Conservation (phyloP, 352 stramenopile species). For the Globisporangium orthogonon region DNA sequence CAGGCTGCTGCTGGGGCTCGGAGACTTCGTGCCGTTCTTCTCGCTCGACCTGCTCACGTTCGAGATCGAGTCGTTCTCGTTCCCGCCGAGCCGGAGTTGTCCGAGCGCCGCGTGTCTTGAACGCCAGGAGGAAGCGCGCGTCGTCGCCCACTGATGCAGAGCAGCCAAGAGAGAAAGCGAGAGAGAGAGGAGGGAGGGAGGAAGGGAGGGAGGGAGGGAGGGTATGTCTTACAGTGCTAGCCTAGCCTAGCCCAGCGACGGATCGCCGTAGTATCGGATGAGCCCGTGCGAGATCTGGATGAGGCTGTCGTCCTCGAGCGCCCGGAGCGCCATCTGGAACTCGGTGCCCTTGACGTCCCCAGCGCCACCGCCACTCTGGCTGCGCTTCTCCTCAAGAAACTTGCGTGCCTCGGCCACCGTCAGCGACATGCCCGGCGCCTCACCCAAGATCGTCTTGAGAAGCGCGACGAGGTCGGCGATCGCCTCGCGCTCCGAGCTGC, state of each 20-base stretch:
- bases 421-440: constrained; percentile 62
- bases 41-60: constrained; percentile 26
- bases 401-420: constrained; percentile 82
- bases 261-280: constrained; percentile 65
- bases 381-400: constrained; percentile 82
- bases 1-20: constrained; percentile 28
- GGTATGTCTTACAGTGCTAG: background rate
- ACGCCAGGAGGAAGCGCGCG: constrained; percentile 24
- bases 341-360: constrained; percentile 73
- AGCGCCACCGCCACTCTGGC: constrained; percentile 28
- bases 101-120: constrained; percentile 20
- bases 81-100: constrained; percentile 20
- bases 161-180: background rate
- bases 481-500: constrained; percentile 84
- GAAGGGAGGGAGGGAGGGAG: background rate
- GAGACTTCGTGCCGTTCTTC: constrained; percentile 38
- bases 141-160: background rate
- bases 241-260: constrained; percentile 6
- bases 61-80: constrained; percentile 31
- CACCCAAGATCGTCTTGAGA: constrained; percentile 53
- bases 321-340: constrained; percentile 84
- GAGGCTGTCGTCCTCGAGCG: constrained; percentile 89
- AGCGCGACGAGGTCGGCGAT: constrained; percentile 45
- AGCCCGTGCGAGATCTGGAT: constrained; percentile 91
- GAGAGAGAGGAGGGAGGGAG: background rate